Evolutionary conservation across 2,329 filamentous ascomycete genomes (phyloP).

Genomic region (Botrytis cinerea): DNA sequence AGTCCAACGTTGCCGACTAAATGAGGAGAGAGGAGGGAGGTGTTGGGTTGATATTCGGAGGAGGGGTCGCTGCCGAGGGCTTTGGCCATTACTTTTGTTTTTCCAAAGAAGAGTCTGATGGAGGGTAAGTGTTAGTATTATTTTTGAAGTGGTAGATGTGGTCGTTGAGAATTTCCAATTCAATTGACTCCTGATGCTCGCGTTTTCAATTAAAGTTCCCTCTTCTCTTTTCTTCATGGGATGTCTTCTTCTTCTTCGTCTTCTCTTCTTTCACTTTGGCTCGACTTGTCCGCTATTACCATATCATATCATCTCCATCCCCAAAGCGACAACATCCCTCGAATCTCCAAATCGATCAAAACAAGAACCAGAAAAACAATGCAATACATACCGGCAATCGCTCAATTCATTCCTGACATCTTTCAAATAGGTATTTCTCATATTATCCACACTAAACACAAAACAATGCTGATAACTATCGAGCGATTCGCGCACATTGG

Average conservation of each 20-base stretch:
- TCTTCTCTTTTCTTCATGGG: neutral
- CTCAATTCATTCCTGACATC: slow-evolving; percentile 80
- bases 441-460: slow-evolving; percentile 92
- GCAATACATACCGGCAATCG: slow-evolving; percentile 70
- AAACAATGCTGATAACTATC: slow-evolving; percentile 88
- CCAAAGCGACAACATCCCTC: neutral
- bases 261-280: neutral
- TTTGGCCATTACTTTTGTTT: slow-evolving; percentile 98
- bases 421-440: slow-evolving; percentile 96
- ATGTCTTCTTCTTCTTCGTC: neutral
- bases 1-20: slow-evolving; percentile 84
- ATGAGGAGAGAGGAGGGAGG: slow-evolving; percentile 68
- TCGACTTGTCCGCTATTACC: neutral
- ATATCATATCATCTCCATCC: neutral
- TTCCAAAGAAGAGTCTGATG: slow-evolving; percentile 90
- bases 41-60: slow-evolving; percentile 78
- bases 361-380: neutral
- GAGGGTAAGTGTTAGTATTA: neutral
- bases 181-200: neutral
- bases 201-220: neutral
- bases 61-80: slow-evolving; percentile 79
- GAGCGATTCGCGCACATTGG: slow-evolving; percentile 81
- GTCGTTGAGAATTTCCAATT: neutral
- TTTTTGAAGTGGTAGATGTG: neutral
- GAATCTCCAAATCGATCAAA: neutral